Evolutionary conservation across 805 yeast genomes (phyloP).

Genomic region (Phaffomyces opuntiae): DNA sequence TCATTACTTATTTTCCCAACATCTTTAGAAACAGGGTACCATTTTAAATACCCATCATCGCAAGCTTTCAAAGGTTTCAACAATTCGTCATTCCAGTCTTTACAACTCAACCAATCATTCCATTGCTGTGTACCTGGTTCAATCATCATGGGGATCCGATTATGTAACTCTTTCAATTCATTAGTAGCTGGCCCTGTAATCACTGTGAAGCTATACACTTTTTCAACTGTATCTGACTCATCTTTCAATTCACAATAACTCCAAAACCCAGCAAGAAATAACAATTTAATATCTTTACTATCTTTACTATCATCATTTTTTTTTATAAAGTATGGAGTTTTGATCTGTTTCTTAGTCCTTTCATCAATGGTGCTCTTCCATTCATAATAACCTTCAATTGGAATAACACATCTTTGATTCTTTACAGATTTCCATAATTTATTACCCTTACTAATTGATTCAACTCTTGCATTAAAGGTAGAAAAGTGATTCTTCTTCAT

Average conservation of each 20-base stretch:
- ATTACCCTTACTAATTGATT: slow-evolving; percentile 42
- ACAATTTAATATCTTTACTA: slow-evolving; percentile 26
- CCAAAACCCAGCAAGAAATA: slow-evolving; percentile 62
- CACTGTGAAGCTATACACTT: slow-evolving; percentile 51
- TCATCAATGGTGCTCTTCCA: slow-evolving; percentile 41
- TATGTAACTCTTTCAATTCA: slow-evolving; percentile 61
- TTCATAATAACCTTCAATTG: slow-evolving; percentile 81
- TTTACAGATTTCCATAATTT: slow-evolving; percentile 52
- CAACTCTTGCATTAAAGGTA: slow-evolving; percentile 72
- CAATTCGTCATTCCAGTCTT: slow-evolving; percentile 34
- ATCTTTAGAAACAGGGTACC: slow-evolving; percentile 48
- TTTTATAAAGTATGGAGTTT: slow-evolving; percentile 60
- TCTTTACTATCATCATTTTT: slow-evolving; percentile 32
- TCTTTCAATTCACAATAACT: slow-evolving; percentile 15
- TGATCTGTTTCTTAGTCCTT: slow-evolving; percentile 30
- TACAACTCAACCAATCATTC: slow-evolving; percentile 53
- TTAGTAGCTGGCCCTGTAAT: slow-evolving; percentile 67
- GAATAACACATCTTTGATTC: slow-evolving; percentile 61
- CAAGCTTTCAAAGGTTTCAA: slow-evolving; percentile 34
- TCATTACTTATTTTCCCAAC: slow-evolving; percentile 59
- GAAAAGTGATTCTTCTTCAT: slow-evolving; percentile 27
- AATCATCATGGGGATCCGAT: slow-evolving; percentile 70
- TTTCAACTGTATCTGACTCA: background rate
- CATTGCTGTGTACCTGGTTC: slow-evolving; percentile 53
- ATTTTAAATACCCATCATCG: slow-evolving; percentile 33